phyloP scores from a whole-genome alignment of 495 filamentous ascomycete genomes.

The Podospora bellae-mahoneyi region DNA sequence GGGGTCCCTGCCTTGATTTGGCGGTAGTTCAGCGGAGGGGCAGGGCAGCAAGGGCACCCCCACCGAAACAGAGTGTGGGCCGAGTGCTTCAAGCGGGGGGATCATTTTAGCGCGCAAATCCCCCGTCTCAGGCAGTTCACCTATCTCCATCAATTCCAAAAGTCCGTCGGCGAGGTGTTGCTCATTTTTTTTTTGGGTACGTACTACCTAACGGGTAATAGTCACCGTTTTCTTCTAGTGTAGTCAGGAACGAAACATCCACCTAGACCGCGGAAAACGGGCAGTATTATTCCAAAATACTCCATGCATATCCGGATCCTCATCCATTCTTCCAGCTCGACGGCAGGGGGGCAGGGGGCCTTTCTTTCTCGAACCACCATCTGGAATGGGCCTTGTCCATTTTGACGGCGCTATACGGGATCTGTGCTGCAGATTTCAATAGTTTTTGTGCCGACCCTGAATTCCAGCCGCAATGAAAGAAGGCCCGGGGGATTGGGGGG shows the following conservation, averaged over 20 bases:
- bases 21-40: too few species aligned
- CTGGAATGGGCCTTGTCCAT: background rate
- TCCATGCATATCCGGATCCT: background rate
- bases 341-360: background rate
- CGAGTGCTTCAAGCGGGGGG: background rate
- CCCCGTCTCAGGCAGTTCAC: background rate
- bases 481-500: too few species aligned
- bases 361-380: background rate
- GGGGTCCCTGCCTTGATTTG: background rate
- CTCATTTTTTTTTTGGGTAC: too few species aligned
- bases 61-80: background rate
- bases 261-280: too few species aligned
- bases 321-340: background rate
- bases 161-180: background rate
- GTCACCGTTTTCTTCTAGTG: background rate
- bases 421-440: constrained; percentile 1
- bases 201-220: background rate
- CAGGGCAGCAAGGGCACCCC: too few species aligned
- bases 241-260: too few species aligned
- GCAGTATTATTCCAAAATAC: background rate
- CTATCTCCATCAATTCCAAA: background rate
- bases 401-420: background rate
- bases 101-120: constrained; percentile 4
- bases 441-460: constrained; percentile 1
- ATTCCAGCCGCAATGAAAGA: constrained; percentile 2